These are phyloP conservation scores for Macadamia tetraphylla DNA, from an alignment of 164 flowering plant genomes.

Conservation along the genomic window DNA sequence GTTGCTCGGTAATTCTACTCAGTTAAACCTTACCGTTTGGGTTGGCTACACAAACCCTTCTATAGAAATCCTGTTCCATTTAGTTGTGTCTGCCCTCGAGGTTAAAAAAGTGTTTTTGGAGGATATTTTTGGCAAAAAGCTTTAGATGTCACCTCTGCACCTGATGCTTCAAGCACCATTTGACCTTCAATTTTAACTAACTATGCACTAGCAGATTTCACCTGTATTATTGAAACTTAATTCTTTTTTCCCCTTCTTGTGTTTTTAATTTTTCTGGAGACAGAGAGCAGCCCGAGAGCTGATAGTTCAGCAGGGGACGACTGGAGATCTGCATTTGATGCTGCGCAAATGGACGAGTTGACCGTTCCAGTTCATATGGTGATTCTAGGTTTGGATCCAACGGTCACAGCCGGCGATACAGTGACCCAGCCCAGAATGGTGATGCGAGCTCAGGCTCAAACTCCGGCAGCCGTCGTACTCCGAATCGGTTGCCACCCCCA, in stretches of 20 bases:
- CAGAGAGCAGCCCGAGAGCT: conserved; percentile 82
- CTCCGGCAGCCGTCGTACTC: conserved; percentile 76
- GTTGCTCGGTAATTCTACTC: no score
- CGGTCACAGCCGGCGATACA: conserved; percentile 70
- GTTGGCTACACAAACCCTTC: no score
- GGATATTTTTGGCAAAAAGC: no score
- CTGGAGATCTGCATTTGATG: conserved; percentile 90
- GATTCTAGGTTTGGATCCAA: conserved; percentile 39
- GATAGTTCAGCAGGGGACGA: conserved; percentile 64
- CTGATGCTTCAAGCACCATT: no score
- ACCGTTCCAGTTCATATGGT: conserved; percentile 21
- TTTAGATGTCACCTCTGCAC: no score
- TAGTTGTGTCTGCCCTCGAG: no score
- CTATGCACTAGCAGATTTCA: background rate
- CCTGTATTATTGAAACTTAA: background rate
- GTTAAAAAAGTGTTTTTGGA: no score
- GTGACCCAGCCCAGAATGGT: conserved; percentile 75
- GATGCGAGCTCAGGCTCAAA: conserved; percentile 48
- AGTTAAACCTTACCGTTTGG: no score
- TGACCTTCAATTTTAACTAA: no score
- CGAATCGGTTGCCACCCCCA: conserved; percentile 81
- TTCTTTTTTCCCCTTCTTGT: background rate
- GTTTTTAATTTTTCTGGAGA: background rate
- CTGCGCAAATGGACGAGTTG: conserved; percentile 72
- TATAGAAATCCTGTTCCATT: no score